phyloP scores from a whole-genome alignment of 257 asterid genomes.

The Dorcoceras hygrometricum region DNA sequence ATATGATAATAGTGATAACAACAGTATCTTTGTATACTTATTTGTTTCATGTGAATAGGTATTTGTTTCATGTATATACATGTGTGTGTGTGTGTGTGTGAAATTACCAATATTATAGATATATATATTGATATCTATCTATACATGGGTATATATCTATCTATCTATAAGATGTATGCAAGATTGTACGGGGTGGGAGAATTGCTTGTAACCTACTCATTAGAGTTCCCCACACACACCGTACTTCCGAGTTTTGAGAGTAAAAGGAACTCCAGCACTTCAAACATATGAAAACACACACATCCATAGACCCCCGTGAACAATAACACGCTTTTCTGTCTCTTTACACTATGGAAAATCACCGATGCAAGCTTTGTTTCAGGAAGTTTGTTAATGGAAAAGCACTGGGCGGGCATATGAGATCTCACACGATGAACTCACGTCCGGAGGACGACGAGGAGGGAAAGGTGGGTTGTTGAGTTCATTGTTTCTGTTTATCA shows the following conservation, averaged over 20 bases:
- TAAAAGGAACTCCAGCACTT: not conserved
- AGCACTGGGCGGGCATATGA: slow-evolving; percentile 95
- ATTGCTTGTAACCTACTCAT: not conserved
- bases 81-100: too few species aligned
- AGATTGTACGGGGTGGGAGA: not conserved
- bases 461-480: too few species aligned
- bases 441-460: slow-evolving; percentile 22
- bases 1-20: too few species aligned
- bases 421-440: slow-evolving; percentile 68
- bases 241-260: not conserved
- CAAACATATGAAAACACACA: slow-evolving; percentile 19
- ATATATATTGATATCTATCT: too few species aligned
- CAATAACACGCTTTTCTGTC: not conserved
- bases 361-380: slow-evolving; percentile 69
- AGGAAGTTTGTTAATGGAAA: slow-evolving; percentile 64
- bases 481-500: slow-evolving; percentile 37
- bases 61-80: too few species aligned
- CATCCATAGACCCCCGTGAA: slow-evolving; percentile 26
- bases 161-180: too few species aligned
- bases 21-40: too few species aligned
- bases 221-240: not conserved
- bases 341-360: slow-evolving; percentile 46
- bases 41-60: too few species aligned
- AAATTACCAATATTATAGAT: too few species aligned
- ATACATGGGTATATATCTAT: too few species aligned